A percentile compares a stretch with the other conserved stretches of the same genome.
phyloP scores from a whole-genome alignment of 2,329 filamentous ascomycete genomes.

The Nannizziopsis barbatae region DNA sequence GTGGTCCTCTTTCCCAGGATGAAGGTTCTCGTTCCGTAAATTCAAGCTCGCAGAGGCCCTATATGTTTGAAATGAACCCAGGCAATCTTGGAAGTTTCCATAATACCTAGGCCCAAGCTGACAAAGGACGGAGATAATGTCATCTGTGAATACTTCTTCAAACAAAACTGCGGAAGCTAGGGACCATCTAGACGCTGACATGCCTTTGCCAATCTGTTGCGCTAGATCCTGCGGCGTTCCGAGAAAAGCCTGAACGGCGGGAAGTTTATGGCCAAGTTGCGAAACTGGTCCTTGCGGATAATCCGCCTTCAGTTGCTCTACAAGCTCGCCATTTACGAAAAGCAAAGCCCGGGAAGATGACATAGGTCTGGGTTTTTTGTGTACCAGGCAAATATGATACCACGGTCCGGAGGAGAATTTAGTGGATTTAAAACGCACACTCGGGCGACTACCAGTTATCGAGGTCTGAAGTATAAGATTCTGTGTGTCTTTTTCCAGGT shows the following conservation, averaged over 20 bases:
- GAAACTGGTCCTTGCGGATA: conserved; percentile 63
- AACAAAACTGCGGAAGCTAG: conserved; percentile 82
- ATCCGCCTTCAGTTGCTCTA: conserved; percentile 78
- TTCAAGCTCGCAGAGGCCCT: conserved; percentile 83
- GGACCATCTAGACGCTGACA: conserved; percentile 73
- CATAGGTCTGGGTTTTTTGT: conserved; percentile 65
- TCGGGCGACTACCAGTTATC: conserved; percentile 71
- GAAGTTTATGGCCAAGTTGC: too few relatives aligned
- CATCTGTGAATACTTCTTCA: conserved; percentile 77
- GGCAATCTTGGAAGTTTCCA: conserved; percentile 91
- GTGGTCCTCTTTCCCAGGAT: conserved; percentile 77
- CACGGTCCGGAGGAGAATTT: conserved; percentile 65
- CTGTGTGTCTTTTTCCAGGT: conserved; percentile 83
- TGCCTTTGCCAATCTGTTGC: conserved; percentile 57
- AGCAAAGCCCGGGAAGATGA: conserved; percentile 70
- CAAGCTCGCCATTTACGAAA: conserved; percentile 87
- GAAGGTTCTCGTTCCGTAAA: conserved; percentile 78
- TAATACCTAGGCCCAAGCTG: conserved; percentile 83
- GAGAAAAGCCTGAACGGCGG: conserved; percentile 57
- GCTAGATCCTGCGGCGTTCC: conserved; percentile 87
- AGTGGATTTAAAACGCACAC: conserved; percentile 81
- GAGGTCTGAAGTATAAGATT: conserved; percentile 96
- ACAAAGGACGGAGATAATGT: conserved; percentile 80
- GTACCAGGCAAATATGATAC: conserved; percentile 90
- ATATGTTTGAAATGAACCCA: conserved; percentile 94